Evolutionary conservation across 2,329 filamentous ascomycete genomes (phyloP).

Genomic region (Fusarium bulbicola): DNA sequence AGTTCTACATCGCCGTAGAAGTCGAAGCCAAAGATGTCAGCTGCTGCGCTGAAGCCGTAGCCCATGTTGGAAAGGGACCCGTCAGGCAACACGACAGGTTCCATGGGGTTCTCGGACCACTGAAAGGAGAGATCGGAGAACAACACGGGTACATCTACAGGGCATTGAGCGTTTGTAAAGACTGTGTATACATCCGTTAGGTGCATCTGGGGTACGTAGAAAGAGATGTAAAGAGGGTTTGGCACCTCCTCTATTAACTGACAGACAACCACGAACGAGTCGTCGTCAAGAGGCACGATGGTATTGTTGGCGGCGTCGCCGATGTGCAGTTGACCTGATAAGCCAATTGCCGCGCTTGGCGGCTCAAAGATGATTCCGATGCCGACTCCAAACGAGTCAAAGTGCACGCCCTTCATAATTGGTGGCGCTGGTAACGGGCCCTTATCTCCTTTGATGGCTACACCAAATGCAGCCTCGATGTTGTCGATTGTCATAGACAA

Average conservation of each 20-base stretch:
- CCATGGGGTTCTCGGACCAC: not conserved
- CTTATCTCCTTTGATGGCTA: not conserved
- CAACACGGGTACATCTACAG: not conserved
- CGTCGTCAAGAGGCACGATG: not conserved
- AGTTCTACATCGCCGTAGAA: constrained; percentile 1
- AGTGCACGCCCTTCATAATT: not conserved
- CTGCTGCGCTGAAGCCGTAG: not conserved
- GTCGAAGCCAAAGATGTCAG: not conserved
- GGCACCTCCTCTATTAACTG: not conserved
- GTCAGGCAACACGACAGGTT: not conserved
- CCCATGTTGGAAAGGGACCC: not conserved
- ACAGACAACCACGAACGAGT: not conserved
- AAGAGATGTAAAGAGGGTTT: not conserved
- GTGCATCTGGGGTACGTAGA: constrained; percentile 1
- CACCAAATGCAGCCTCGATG: not conserved
- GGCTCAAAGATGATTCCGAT: constrained; percentile 3
- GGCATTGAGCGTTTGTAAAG: not conserved
- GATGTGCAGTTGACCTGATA: not conserved
- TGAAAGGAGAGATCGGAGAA: not conserved
- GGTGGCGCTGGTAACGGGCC: not conserved
- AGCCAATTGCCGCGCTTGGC: not conserved
- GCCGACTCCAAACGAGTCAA: not conserved
- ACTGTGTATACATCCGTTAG: not conserved
- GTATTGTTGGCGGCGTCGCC: not conserved
- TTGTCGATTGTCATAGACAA: not conserved